Evolutionary conservation across 345 rosid genomes (phyloP).

Genomic region (Salix udensis): DNA sequence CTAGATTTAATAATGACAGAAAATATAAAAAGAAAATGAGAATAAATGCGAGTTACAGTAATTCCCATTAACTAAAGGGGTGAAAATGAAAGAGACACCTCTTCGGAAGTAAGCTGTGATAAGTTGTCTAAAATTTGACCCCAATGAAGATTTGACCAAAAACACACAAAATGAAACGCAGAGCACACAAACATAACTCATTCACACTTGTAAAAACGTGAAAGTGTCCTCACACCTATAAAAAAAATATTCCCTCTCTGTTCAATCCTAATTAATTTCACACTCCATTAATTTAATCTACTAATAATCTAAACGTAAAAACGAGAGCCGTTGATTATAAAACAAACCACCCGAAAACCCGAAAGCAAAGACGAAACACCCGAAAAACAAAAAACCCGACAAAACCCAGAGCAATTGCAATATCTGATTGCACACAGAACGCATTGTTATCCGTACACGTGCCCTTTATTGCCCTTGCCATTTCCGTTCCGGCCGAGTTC

Average conservation of each 20-base stretch:
- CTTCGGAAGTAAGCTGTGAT: no score
- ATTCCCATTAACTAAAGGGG: no score
- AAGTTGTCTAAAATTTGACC: no score
- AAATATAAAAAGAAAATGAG: no score
- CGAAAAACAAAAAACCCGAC: constrained; percentile 68
- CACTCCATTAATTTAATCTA: neutral
- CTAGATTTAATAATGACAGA: no score
- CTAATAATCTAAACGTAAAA: constrained; percentile 45
- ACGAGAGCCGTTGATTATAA: constrained; percentile 81
- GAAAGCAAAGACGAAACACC: constrained; percentile 70
- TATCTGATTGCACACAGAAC: constrained; percentile 74
- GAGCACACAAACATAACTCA: neutral
- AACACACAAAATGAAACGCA: no score
- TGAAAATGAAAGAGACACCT: no score
- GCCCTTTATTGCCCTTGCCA: constrained; percentile 60
- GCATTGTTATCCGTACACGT: constrained; percentile 46
- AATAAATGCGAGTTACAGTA: no score
- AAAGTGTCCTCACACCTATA: neutral
- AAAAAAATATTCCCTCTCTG: neutral
- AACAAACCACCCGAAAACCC: constrained; percentile 78
- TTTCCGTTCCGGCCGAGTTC: constrained; percentile 65
- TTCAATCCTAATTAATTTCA: neutral
- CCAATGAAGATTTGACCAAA: no score
- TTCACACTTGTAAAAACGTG: neutral
- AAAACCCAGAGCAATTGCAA: constrained; percentile 70